Conservation (phyloP, 805 yeast genomes). For the Pichia insulana region DNA sequence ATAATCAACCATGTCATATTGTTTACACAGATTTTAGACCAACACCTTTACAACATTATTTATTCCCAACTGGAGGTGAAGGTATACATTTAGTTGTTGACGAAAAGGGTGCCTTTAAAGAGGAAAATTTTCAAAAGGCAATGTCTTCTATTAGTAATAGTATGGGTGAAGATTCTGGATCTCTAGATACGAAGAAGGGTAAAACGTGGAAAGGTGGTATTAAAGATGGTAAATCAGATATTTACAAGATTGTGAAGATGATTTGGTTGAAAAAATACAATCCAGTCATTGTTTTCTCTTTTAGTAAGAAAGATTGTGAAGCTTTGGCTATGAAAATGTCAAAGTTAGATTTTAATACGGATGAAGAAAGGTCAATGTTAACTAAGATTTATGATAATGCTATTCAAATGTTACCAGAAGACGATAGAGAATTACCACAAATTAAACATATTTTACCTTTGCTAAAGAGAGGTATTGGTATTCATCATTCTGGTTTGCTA, state of each 20-base stretch:
- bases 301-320: slow-evolving; percentile 95
- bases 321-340: slow-evolving; percentile 91
- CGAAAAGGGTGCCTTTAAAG: slow-evolving; percentile 92
- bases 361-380: slow-evolving; percentile 87
- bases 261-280: slow-evolving; percentile 93
- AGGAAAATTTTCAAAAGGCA: slow-evolving; percentile 96
- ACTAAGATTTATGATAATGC: slow-evolving; percentile 89
- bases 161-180: slow-evolving; percentile 74
- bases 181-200: slow-evolving; percentile 47
- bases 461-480: slow-evolving; percentile 91
- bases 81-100: slow-evolving; percentile 97
- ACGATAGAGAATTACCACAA: slow-evolving; percentile 89
- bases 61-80: slow-evolving; percentile 97
- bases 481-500: slow-evolving; percentile 88
- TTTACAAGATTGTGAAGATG: slow-evolving; percentile 94
- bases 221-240: slow-evolving; percentile 61
- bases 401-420: slow-evolving; percentile 75
- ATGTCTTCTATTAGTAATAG: slow-evolving; percentile 86
- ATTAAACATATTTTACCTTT: slow-evolving; percentile 86
- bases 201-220: slow-evolving; percentile 84
- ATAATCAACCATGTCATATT: slow-evolving; percentile 94
- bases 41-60: slow-evolving; percentile 93
- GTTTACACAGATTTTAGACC: slow-evolving; percentile 99
- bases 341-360: slow-evolving; percentile 86
- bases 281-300: slow-evolving; percentile 98